A percentile compares a stretch with the other conserved stretches of the same genome.
Conservation (phyloP, 768 basidiomycete genomes). For the Kockovaella imperatae region DNA sequence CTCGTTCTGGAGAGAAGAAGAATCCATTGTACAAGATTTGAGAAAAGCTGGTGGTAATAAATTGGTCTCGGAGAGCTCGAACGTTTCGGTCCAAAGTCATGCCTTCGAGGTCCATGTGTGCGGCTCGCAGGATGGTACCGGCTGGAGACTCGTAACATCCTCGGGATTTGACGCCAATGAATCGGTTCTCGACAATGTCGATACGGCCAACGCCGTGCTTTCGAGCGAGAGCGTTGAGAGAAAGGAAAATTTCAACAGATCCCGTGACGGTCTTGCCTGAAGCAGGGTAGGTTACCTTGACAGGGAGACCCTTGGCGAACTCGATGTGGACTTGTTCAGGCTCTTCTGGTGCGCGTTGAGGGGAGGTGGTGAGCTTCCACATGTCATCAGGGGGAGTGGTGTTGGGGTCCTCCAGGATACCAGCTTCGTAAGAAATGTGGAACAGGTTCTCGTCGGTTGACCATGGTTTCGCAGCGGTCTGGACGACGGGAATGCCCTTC, state of each 20-base stretch:
- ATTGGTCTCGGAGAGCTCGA: conserved; percentile 85
- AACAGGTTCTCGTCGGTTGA: conserved; percentile 98
- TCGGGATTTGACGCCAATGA: conserved; percentile 97
- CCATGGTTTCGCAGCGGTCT: conserved; percentile 96
- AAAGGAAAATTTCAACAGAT: conserved; percentile 84
- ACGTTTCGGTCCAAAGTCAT: conserved; percentile 97
- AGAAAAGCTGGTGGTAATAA: conserved; percentile 81
- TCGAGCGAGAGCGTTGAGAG: conserved; percentile 81
- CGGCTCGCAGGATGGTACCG: conserved; percentile 87
- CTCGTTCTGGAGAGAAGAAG: conserved; percentile 99
- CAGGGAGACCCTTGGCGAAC: conserved; percentile 78
- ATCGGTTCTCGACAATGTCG: conserved; percentile 99
- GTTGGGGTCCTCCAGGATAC: conserved; percentile 95
- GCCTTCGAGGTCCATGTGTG: conserved; percentile 94
- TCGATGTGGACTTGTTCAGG: conserved; percentile 78
- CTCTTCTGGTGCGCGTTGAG: conserved; percentile 67
- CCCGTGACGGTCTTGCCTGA: conserved; percentile 66
- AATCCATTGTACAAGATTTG: conserved; percentile 95
- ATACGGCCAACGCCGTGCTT: conserved; percentile 94
- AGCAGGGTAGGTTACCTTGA: conserved; percentile 58
- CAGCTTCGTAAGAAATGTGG: conserved; percentile 99
- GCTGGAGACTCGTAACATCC: conserved; percentile 99
- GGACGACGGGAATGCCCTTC: conserved; percentile 83
- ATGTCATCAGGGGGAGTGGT: conserved; percentile 89
- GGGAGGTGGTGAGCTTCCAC: conserved; percentile 92